These are phyloP conservation scores for Cystofilobasidium ferigula DNA, from an alignment of 768 basidiomycete species.

Conservation along the genomic window DNA sequence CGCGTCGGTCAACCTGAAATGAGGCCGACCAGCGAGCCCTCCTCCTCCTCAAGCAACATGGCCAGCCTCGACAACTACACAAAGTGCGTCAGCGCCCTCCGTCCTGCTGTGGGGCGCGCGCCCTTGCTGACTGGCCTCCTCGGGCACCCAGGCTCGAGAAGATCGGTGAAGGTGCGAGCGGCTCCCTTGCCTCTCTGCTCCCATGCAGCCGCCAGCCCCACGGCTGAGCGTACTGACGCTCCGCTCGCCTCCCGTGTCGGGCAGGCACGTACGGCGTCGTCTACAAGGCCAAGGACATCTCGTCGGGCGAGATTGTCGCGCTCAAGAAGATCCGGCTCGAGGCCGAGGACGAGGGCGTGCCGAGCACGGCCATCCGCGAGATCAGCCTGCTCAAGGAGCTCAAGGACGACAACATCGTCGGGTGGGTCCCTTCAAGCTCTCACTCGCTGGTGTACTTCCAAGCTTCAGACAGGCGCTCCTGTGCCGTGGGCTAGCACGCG, in stretches of 20 bases:
- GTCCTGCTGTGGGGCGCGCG: too few relatives aligned
- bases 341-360: slow-evolving; percentile 97
- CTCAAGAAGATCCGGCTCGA: slow-evolving; percentile 98
- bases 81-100: too few relatives aligned
- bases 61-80: slow-evolving; percentile 58
- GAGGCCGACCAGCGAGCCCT: too few relatives aligned
- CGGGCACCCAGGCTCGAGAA: slow-evolving; percentile 73
- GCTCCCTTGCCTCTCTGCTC: neutral
- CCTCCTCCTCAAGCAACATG: neutral
- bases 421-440: too few relatives aligned
- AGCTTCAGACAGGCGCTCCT: too few relatives aligned
- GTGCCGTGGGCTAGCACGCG: too few relatives aligned
- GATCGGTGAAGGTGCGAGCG: slow-evolving; percentile 57
- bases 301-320: slow-evolving; percentile 73
- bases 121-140: too few relatives aligned
- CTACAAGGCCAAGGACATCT: slow-evolving; percentile 83
- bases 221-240: neutral
- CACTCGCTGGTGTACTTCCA: too few relatives aligned
- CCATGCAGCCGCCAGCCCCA: neutral
- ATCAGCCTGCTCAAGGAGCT: slow-evolving; percentile 95
- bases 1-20: too few relatives aligned
- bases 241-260: neutral
- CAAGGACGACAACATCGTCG: slow-evolving; percentile 89
- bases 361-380: slow-evolving; percentile 94
- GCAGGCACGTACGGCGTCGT: slow-evolving; percentile 96